Evolutionary conservation across 2,329 filamentous ascomycete species (phyloP).

Genomic region (Colletotrichum lindemuthianum): DNA sequence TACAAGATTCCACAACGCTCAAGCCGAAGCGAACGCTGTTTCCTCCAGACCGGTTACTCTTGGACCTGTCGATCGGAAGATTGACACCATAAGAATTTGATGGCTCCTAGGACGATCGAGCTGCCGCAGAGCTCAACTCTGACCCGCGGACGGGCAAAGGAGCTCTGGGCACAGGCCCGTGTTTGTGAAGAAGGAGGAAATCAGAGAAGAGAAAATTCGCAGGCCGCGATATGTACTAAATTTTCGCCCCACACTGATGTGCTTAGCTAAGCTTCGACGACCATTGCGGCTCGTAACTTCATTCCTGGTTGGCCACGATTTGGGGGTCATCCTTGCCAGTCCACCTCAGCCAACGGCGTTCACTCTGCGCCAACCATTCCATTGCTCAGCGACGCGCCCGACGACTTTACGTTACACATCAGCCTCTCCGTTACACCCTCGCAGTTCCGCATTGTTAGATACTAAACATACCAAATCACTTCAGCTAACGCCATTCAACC

Average conservation of each 20-base stretch:
- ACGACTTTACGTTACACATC: neutral
- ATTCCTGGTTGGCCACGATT: conserved; percentile 33
- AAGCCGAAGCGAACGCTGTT: conserved; percentile 74
- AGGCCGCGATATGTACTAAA: conserved; percentile 35
- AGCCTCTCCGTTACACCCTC: neutral
- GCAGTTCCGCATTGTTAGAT: neutral
- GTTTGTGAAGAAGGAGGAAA: conserved; percentile 54
- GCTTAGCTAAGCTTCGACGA: conserved; percentile 26
- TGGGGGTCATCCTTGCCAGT: conserved; percentile 6
- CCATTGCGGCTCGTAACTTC: conserved; percentile 14
- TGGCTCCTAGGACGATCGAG: conserved; percentile 88
- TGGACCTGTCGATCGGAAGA: conserved; percentile 95
- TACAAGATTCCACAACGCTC: conserved; percentile 70
- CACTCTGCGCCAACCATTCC: neutral
- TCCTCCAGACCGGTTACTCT: conserved; percentile 74
- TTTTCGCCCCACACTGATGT: conserved; percentile 16
- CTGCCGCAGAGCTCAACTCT: conserved; percentile 84
- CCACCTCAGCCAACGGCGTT: neutral
- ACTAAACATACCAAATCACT: too few relatives aligned
- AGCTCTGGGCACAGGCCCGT: conserved; percentile 89
- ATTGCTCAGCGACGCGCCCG: conserved; percentile 9
- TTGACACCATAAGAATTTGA: conserved; percentile 78
- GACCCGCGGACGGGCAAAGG: conserved; percentile 70
- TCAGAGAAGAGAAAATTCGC: conserved; percentile 42
- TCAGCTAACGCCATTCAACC: neutral